Percentiles rank a stretch among this genome's conserved stretches.
Conservation (phyloP, 2,329 filamentous ascomycete species). For the Verticillium zaregamsianum region DNA sequence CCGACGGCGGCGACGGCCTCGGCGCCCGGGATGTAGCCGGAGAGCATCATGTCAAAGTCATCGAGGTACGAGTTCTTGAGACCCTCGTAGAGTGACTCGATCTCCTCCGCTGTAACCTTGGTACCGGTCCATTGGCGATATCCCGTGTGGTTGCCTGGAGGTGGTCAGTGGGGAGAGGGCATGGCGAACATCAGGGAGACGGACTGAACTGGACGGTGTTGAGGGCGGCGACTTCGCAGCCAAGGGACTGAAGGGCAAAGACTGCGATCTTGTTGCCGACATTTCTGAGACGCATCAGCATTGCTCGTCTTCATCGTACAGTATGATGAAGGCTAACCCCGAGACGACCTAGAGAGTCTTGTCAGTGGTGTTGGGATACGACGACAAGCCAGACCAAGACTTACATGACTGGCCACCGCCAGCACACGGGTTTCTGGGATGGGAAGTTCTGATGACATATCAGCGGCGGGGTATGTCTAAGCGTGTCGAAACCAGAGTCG, state of each 20-base stretch:
- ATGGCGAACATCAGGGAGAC: neutral
- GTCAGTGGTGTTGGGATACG: neutral
- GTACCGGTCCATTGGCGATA: constrained; percentile 88
- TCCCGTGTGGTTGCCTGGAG: constrained; percentile 84
- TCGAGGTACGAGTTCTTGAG: constrained; percentile 79
- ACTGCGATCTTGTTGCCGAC: constrained; percentile 97
- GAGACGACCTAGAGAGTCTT: constrained; percentile 33
- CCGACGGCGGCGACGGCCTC: constrained; percentile 81
- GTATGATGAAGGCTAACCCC: constrained; percentile 25
- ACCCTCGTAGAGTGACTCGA: constrained; percentile 78
- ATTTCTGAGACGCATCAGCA: constrained; percentile 55
- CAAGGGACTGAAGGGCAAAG: constrained; percentile 88
- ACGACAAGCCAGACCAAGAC: constrained; percentile 23
- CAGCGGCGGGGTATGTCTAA: neutral
- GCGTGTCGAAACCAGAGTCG: neutral
- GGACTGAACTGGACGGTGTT: constrained; percentile 97
- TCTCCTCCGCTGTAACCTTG: constrained; percentile 74
- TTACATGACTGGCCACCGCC: constrained; percentile 92
- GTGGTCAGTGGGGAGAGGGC: neutral
- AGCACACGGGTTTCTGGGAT: constrained; percentile 65
- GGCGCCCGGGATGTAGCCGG: constrained; percentile 89
- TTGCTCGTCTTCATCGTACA: neutral
- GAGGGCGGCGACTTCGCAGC: constrained; percentile 88
- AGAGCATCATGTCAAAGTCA: constrained; percentile 90
- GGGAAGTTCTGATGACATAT: constrained; percentile 34